Evolutionary conservation across 305 asterid genomes (phyloP).

Genomic region (Lippia alba): DNA sequence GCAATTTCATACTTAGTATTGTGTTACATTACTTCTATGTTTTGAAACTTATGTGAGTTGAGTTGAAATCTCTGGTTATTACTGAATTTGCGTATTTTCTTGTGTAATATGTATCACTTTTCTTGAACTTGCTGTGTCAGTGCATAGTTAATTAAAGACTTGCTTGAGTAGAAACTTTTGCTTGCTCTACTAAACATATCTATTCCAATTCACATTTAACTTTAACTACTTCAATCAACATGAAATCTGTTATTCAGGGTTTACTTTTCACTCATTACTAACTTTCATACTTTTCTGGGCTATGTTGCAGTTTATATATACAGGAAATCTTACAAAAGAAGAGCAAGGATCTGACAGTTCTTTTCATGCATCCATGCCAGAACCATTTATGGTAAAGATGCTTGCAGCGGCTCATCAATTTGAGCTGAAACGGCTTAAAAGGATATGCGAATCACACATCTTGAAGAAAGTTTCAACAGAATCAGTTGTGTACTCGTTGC

Average conservation of each 20-base stretch:
- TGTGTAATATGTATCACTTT: too few species aligned
- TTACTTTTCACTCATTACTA: neutral
- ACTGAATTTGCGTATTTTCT: too few species aligned
- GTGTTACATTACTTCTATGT: neutral
- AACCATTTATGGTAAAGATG: neutral
- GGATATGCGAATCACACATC: neutral
- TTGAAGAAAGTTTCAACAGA: neutral
- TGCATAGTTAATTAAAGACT: too few species aligned
- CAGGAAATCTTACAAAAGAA: neutral
- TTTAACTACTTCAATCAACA: too few species aligned
- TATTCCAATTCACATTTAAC: too few species aligned
- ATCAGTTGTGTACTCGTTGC: neutral
- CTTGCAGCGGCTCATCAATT: neutral
- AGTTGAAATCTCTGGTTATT: neutral
- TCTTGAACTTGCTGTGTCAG: too few species aligned
- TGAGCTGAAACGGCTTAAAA: neutral
- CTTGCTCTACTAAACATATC: too few species aligned
- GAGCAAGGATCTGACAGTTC: neutral
- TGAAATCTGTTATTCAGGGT: too few species aligned
- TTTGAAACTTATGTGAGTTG: too few species aligned
- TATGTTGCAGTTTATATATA: neutral
- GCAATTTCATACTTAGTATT: neutral
- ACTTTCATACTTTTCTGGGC: neutral
- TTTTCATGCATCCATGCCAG: neutral
- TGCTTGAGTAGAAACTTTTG: too few species aligned